phyloP scores from a whole-genome alignment of 192 early-diverging fungal species.

The Podila minutissima region DNA sequence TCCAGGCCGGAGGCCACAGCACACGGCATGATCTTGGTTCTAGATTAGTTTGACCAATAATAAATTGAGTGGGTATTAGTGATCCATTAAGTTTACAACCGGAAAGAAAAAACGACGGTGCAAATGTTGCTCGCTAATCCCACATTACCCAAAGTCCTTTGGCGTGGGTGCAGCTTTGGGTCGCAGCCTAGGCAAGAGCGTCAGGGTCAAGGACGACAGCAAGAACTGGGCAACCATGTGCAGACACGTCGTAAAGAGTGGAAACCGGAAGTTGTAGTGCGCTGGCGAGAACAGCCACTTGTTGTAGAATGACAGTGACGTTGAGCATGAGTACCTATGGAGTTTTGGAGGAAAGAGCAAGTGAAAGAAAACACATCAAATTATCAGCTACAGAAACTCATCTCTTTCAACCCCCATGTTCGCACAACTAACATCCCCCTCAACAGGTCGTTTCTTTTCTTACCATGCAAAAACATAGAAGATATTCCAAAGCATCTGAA shows the following conservation, averaged over 20 bases:
- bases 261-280: conserved; percentile 86
- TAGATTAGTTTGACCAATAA: conserved; percentile 16
- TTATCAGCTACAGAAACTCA: neutral
- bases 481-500: conserved; percentile 43
- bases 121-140: neutral
- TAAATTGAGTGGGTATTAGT: neutral
- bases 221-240: conserved; percentile 90
- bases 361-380: neutral
- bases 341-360: conserved; percentile 17
- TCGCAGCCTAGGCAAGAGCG: conserved; percentile 67
- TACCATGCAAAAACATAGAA: conserved; percentile 63
- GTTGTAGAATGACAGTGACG: conserved; percentile 88
- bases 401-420: neutral
- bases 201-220: conserved; percentile 63
- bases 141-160: conserved; percentile 59
- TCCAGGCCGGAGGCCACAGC: conserved; percentile 90
- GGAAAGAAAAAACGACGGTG: neutral
- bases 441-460: neutral
- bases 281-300: conserved; percentile 91
- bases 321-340: conserved; percentile 57
- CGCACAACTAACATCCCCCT: neutral
- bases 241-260: conserved; percentile 84
- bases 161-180: conserved; percentile 65
- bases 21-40: conserved; percentile 84
- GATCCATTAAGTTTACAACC: no score